phyloP scores from a whole-genome alignment of 495 filamentous ascomycete species.

The Lasiosphaeria miniovina region DNA sequence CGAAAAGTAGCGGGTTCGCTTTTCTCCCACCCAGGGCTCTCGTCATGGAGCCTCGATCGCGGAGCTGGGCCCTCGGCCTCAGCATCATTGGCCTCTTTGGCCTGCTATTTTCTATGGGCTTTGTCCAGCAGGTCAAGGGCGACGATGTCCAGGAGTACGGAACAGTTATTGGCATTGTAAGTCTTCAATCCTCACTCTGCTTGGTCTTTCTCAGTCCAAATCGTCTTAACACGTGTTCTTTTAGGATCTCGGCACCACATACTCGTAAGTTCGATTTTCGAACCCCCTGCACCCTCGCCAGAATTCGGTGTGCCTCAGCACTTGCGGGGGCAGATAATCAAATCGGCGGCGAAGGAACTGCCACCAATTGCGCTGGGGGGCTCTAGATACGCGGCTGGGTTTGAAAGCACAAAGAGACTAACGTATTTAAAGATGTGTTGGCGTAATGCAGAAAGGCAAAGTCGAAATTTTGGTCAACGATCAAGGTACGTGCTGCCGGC shows the following conservation, averaged over 20 bases:
- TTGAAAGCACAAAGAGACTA: slow-evolving; percentile 15
- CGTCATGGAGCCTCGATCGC: slow-evolving; percentile 51
- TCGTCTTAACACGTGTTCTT: slow-evolving; percentile 21
- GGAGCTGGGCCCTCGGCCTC: slow-evolving; percentile 46
- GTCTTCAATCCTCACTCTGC: slow-evolving; percentile 20
- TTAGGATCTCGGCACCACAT: slow-evolving; percentile 92
- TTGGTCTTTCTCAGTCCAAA: not conserved
- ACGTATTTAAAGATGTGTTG: slow-evolving; percentile 58
- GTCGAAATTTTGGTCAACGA: slow-evolving; percentile 97
- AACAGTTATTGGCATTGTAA: slow-evolving; percentile 88
- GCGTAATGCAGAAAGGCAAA: slow-evolving; percentile 98
- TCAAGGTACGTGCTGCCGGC: slow-evolving; percentile 47
- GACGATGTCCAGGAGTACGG: slow-evolving; percentile 77
- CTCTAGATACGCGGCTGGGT: not conserved
- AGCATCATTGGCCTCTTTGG: slow-evolving; percentile 62
- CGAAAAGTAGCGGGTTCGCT: not conserved
- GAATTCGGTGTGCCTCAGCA: not conserved
- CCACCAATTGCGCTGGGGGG: too few relatives aligned
- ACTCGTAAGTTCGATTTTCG: slow-evolving; percentile 59
- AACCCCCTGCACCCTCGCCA: not conserved
- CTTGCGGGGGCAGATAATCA: too few relatives aligned
- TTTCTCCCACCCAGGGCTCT: slow-evolving; percentile 21
- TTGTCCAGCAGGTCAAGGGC: slow-evolving; percentile 72
- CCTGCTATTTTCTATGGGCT: slow-evolving; percentile 68
- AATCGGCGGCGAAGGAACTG: too few relatives aligned